Base-by-base conservation (phyloP, 371 early-diverging fungal genomes). In the Funneliformis caledonium region DNA sequence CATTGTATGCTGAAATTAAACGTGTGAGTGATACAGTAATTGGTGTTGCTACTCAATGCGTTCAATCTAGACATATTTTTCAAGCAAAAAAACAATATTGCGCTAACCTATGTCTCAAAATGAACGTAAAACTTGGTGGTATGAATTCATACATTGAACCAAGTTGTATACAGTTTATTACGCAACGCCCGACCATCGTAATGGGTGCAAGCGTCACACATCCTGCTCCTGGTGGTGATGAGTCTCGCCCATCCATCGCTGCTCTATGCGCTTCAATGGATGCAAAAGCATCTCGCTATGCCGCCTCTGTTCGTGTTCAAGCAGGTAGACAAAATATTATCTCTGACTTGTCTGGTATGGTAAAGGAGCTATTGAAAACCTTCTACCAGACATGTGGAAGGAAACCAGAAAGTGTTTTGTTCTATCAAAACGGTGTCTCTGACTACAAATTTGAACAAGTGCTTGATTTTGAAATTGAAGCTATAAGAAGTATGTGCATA, bases 161-260 rank as follows among this genome's bases (percentile, higher is more conserved):
- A 14, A 80, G 83, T 7, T 83, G 86, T 56, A 86, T 89, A 16
- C 87, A 88, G 4, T 93, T 95, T 84, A 86, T 96, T 67, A 85
- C 87, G 67, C 85, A 90, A 60, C 85, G 89, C 19, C 93, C 96
- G 4, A 97, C 97, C 6, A 94, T 99, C 72, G 82, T 99, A 31
- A 87, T 99, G 82, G 99, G 99, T 64, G 97, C 97, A 60, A 98
- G 99, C 88, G 96, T 99, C 11, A 93, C 96, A 4, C 96, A 96
- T 80, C 94, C 96, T 60, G 92, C 89, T 45, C 93, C 94, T 61
- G 96, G 96, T 37, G 80, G 47, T 59, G 85, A 86, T 59, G 85
- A 86, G 62, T 87, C 86, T 67, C 88, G 50, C 31, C 95, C 95
- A 42, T 96, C 96, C 12, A 95, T 99, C 81, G 97, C 97, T 11